These are phyloP conservation scores for Xylariales sp. DNA, from an alignment of 2,329 filamentous ascomycete genomes.

Conservation along the genomic window DNA sequence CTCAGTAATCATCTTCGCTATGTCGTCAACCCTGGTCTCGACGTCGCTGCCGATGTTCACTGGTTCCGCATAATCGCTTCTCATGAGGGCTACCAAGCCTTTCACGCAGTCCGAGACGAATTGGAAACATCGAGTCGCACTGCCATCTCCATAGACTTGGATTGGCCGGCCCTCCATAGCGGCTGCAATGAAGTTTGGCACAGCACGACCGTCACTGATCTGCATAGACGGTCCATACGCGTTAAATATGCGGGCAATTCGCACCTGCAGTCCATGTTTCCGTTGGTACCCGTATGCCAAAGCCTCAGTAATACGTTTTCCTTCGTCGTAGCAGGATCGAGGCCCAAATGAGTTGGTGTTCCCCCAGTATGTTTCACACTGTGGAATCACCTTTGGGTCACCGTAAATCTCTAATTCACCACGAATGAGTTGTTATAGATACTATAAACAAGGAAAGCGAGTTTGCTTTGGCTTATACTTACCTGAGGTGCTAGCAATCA, in stretches of 20 bases:
- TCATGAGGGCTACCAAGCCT: not conserved
- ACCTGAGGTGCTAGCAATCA: not conserved
- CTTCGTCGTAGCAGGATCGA: conserved; percentile 37
- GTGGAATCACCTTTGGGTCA: conserved; percentile 6
- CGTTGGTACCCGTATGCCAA: conserved; percentile 24
- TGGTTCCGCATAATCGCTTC: not conserved
- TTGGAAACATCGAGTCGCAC: conserved; percentile 4
- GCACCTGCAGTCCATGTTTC: not conserved
- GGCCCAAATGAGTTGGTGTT: conserved; percentile 37
- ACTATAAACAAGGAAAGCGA: not conserved
- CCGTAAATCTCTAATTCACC: conserved; percentile 9
- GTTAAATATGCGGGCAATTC: conserved; percentile 4
- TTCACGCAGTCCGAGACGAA: conserved; percentile 2
- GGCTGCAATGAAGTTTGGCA: conserved; percentile 6
- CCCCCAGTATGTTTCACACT: conserved; percentile 29
- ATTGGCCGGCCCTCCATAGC: conserved; percentile 2
- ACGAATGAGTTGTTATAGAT: not conserved
- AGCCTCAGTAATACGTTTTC: conserved; percentile 34
- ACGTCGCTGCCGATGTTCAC: conserved; percentile 1
- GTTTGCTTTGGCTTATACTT: not conserved
- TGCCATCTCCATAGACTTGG: conserved; percentile 3
- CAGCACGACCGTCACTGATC: not conserved
- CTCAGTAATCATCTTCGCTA: not conserved
- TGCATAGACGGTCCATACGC: conserved; percentile 3
- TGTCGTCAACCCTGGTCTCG: not conserved